A percentile compares a stretch with the other conserved stretches of the same genome.
Conservation (phyloP, 768 basidiomycete species). For the Dioszegia hungarica region DNA sequence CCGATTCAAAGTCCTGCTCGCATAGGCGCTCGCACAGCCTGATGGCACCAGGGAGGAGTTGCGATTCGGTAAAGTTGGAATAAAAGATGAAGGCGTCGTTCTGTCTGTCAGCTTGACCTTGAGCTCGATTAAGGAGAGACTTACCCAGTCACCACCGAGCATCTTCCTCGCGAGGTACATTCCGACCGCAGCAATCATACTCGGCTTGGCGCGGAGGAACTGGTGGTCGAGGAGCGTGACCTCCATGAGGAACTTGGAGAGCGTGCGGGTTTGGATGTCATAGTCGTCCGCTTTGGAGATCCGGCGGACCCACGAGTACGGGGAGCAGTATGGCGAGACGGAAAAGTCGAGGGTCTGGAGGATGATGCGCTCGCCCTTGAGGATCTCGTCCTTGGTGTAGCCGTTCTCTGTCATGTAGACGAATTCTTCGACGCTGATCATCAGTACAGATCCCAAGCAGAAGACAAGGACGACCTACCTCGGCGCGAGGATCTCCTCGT, state of each 20-base stretch:
- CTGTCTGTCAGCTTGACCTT: constrained; percentile 52
- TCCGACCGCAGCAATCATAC: constrained; percentile 86
- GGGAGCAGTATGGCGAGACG: constrained; percentile 95
- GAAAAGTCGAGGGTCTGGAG: constrained; percentile 89
- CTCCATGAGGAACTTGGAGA: constrained; percentile 96
- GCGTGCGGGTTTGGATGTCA: constrained; percentile 91
- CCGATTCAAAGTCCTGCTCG: constrained; percentile 70
- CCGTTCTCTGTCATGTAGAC: constrained; percentile 96
- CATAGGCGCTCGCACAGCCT: constrained; percentile 77
- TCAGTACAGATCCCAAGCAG: neutral
- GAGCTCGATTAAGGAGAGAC: constrained; percentile 48
- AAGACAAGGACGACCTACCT: constrained; percentile 50
- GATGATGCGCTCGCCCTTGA: constrained; percentile 96
- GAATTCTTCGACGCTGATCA: constrained; percentile 76
- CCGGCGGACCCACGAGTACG: constrained; percentile 97
- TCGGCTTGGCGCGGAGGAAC: constrained; percentile 89
- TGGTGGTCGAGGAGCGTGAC: constrained; percentile 87
- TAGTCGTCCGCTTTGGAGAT: constrained; percentile 99
- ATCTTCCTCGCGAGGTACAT: constrained; percentile 95
- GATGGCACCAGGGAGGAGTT: constrained; percentile 73
- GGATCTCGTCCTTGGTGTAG: constrained; percentile 88
- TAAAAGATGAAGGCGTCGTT: constrained; percentile 86
- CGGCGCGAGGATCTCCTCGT: constrained; percentile 97
- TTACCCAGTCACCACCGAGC: constrained; percentile 93
- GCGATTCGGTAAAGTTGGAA: constrained; percentile 84